phyloP scores from a whole-genome alignment of 345 rosid genomes.

The Geranium brycei region DNA sequence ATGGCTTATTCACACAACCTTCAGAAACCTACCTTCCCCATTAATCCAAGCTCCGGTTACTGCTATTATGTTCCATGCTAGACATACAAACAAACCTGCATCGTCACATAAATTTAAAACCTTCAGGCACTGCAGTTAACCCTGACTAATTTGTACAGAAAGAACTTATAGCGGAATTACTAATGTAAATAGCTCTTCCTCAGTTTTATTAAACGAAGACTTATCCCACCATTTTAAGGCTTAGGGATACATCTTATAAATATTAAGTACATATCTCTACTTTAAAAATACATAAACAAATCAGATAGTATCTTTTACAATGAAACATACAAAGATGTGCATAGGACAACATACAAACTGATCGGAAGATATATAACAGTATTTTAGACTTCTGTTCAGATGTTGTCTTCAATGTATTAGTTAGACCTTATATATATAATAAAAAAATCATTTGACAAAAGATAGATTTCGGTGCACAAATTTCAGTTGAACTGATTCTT shows the following conservation, averaged over 20 bases:
- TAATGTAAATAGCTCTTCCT: no score
- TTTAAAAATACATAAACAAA: no score
- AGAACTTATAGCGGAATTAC: no score
- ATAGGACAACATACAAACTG: no score
- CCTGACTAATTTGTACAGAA: no score
- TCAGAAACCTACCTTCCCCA: constrained; percentile 56
- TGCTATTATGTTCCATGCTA: constrained; percentile 80
- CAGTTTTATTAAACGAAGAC: no score
- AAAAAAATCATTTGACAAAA: no score
- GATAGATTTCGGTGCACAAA: not conserved
- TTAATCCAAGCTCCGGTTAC: constrained; percentile 79
- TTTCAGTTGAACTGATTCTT: not conserved
- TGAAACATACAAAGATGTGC: no score
- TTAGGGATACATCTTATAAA: no score
- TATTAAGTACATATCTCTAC: no score
- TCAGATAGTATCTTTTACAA: no score
- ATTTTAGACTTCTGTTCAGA: not conserved
- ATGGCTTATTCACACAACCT: not conserved
- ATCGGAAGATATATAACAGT: not conserved
- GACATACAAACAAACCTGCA: constrained; percentile 71
- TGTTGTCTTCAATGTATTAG: not conserved
- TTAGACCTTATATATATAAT: not conserved
- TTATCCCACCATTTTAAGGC: no score
- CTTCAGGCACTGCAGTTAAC: not conserved
- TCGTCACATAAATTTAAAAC: not conserved